Evolutionary conservation across 1,284 basidiomycete genomes (phyloP), one percentile per base, ranked within the genome.

Genomic region (Ganoderma leucocontextum): DNA sequence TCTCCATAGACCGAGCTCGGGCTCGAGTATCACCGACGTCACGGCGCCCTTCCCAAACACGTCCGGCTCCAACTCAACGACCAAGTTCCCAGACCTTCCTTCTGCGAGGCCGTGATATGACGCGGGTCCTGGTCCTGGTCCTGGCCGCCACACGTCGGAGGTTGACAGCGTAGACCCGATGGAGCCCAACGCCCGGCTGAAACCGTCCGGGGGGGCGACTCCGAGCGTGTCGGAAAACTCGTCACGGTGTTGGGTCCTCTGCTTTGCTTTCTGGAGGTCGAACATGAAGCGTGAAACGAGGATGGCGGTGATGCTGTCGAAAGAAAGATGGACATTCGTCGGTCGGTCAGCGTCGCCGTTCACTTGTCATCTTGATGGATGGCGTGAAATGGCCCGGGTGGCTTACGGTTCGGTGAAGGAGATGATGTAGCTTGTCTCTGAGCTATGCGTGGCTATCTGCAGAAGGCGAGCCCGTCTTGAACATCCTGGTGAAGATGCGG

Each of bases 261-360:
- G 38, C 15, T 58, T 64, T 5, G 41, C 53, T 4, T 36, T 36
- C 9, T 64, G 64, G 15, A 65, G 58, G 22, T 65, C 59, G 33
- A 65, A 36, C 55, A 65, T 59, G 64, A 60, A 65, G 22, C 57
- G 55, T 17, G 64, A 60, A 25, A 60, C 42, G 35, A 65, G 41
- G 25, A 65, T 65, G 12, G 64, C 55, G 17, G 57, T 65, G 41
- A 65, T 60, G 4, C 64, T 65, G 63, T 49, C n/a, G 19, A 22
- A 19, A 62, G 4, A 35, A 29, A 4, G 1, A 52, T 47, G 6
- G 49, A 25, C 7, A 2, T 10, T 22, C 44, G 8, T 22, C 0
- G 1, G 4, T 25, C n/a, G 25, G 47, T 49, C 8, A 12, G 22
- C 29, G 29, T 29, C 29, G 29, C 29, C 29, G 29, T 29, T 29